A percentile compares a stretch with the other conserved stretches of the same genome.
Evolutionary conservation across 352 stramenopile species (phyloP).

Genomic region (Hyaloperonospora arabidopsidis): DNA sequence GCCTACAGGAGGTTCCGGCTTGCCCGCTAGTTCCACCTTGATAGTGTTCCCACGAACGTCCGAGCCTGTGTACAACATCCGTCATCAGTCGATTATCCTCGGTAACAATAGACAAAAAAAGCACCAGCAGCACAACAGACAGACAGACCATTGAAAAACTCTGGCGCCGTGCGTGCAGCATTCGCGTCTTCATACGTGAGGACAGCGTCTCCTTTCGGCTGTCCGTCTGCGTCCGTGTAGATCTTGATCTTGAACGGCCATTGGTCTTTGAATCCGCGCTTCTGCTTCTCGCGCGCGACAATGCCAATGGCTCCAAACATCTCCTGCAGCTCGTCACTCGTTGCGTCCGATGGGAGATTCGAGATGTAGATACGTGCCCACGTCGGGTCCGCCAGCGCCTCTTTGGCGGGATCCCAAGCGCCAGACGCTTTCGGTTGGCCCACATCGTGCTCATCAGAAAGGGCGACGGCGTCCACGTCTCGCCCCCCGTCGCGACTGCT

Average conservation of each 20-base stretch:
- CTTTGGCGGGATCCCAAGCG: constrained; percentile 64
- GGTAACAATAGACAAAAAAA: no score
- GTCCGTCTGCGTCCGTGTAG: constrained; percentile 65
- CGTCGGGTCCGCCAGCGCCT: constrained; percentile 69
- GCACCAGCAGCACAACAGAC: constrained; percentile 8
- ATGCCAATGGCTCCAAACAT: constrained; percentile 80
- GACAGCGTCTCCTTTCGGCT: constrained; percentile 76
- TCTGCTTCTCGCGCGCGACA: constrained; percentile 80
- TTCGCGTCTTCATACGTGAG: constrained; percentile 84
- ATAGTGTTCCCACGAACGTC: constrained; percentile 78
- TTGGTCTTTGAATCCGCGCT: constrained; percentile 82
- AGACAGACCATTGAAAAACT: constrained; percentile 72
- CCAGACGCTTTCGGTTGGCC: constrained; percentile 31
- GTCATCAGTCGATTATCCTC: no score
- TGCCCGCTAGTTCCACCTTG: constrained; percentile 79
- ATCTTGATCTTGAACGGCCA: constrained; percentile 89
- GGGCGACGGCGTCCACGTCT: constrained; percentile 15
- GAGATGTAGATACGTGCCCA: constrained; percentile 86
- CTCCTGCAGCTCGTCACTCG: constrained; percentile 72
- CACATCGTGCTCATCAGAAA: constrained; percentile 16
- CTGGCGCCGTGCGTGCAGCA: constrained; percentile 64
- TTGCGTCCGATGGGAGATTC: constrained; percentile 68
- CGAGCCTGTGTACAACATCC: constrained; percentile 30
- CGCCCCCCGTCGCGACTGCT: constrained; percentile 27
- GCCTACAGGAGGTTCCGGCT: constrained; percentile 67